Evolutionary conservation across 2,329 filamentous ascomycete genomes (phyloP).

Genomic region (Dichotomopilus funicola): DNA sequence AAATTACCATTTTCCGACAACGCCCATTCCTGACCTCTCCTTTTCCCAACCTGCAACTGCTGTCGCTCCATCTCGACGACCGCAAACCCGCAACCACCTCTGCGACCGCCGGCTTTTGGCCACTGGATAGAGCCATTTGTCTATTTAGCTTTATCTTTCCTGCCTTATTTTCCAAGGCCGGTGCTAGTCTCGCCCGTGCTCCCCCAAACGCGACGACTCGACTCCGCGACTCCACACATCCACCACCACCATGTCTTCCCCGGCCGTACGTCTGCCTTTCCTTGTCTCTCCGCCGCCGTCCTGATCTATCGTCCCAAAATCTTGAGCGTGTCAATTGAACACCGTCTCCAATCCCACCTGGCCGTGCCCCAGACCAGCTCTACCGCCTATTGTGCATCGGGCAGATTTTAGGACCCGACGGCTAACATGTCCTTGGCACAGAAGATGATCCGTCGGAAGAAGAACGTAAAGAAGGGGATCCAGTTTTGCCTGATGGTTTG

Average conservation of each 20-base stretch:
- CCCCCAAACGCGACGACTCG: constrained; percentile 15
- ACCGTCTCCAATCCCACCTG: neutral
- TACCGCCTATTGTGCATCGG: neutral
- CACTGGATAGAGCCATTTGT: constrained; percentile 19
- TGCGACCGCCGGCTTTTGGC: constrained; percentile 16
- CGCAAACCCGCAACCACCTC: constrained; percentile 16
- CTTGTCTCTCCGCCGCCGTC: constrained; percentile 10
- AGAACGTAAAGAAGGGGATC: constrained; percentile 99
- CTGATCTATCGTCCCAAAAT: constrained; percentile 10
- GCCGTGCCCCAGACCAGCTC: constrained; percentile 11
- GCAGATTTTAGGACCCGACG: neutral
- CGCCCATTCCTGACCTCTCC: constrained; percentile 21
- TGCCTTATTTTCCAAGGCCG: constrained; percentile 13
- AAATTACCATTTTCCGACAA: constrained; percentile 32
- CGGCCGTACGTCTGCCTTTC: constrained; percentile 29
- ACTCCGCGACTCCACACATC: constrained; percentile 14
- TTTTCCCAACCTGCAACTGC: constrained; percentile 22
- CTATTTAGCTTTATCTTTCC: constrained; percentile 17
- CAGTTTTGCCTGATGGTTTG: constrained; percentile 99
- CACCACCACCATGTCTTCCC: constrained; percentile 26
- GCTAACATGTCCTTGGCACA: constrained; percentile 35
- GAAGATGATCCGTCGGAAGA: constrained; percentile 99
- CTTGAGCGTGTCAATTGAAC: neutral
- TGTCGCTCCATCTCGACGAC: constrained; percentile 20
- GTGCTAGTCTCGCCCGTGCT: constrained; percentile 21